These are phyloP conservation scores for Zelonia costaricensis DNA, from an alignment of 208 protist genomes.

Conservation along the genomic window DNA sequence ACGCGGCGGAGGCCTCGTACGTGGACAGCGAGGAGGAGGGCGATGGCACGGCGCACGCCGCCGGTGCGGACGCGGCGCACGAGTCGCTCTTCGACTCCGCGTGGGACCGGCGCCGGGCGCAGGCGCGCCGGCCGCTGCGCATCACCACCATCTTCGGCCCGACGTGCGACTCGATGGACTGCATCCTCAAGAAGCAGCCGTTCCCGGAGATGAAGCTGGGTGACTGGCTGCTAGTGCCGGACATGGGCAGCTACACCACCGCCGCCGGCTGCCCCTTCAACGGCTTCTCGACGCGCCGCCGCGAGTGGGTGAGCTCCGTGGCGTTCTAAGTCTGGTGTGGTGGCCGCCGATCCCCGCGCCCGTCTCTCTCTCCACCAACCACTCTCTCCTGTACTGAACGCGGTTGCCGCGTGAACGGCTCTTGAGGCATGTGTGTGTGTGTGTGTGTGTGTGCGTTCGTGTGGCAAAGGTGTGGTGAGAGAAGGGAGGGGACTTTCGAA, in stretches of 20 bases:
- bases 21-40: conserved; percentile 21
- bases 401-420: too few relatives aligned
- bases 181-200: conserved; percentile 60
- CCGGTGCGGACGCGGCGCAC: conserved; percentile 1
- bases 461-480: too few relatives aligned
- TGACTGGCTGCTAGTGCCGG: conserved; percentile 77
- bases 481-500: too few relatives aligned
- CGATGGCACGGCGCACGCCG: conserved; percentile 10
- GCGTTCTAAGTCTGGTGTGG: conserved; percentile 27
- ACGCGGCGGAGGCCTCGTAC: background rate
- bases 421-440: too few relatives aligned
- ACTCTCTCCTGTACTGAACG: too few relatives aligned
- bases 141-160: conserved; percentile 82
- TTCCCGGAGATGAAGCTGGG: conserved; percentile 80
- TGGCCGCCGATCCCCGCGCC: too few relatives aligned
- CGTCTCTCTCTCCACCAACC: too few relatives aligned
- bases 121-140: conserved; percentile 35
- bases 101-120: conserved; percentile 20
- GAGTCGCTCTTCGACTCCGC: conserved; percentile 24
- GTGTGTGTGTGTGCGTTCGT: too few relatives aligned
- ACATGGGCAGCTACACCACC: conserved; percentile 90
- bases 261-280: conserved; percentile 82
- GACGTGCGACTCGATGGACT: conserved; percentile 87
- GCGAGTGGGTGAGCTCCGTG: conserved; percentile 49
- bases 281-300: conserved; percentile 66